A percentile compares a stretch with the other conserved stretches of the same genome.
These are phyloP conservation scores for Candida corydali DNA, from an alignment of 805 yeast species.

Conservation along the genomic window DNA sequence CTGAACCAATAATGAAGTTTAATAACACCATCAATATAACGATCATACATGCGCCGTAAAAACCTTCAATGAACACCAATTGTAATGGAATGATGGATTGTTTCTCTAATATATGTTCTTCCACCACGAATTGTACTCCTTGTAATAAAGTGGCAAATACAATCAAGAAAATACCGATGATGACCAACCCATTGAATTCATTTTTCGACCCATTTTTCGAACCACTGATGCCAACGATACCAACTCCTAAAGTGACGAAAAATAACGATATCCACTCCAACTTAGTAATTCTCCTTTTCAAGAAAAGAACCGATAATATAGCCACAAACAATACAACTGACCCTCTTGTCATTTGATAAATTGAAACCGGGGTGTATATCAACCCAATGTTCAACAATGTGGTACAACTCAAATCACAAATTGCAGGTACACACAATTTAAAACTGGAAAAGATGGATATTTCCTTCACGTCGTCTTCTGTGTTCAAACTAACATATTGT, in stretches of 20 bases:
- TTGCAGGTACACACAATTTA: conserved; percentile 55
- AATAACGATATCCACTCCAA: conserved; percentile 65
- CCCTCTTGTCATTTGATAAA: conserved; percentile 85
- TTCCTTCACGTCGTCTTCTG: conserved; percentile 7
- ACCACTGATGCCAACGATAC: conserved; percentile 71
- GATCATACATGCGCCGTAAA: conserved; percentile 53
- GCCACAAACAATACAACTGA: conserved; percentile 75
- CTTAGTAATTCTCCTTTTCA: conserved; percentile 50
- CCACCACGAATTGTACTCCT: conserved; percentile 75
- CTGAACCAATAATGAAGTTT: conserved; percentile 36
- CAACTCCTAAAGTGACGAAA: conserved; percentile 66
- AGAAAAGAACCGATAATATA: conserved; percentile 58
- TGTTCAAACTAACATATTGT: conserved; percentile 12
- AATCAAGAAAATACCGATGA: conserved; percentile 56
- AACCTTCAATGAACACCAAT: conserved; percentile 73
- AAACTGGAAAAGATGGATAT: conserved; percentile 12
- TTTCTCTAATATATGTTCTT: conserved; percentile 59
- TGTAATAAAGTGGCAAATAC: conserved; percentile 61
- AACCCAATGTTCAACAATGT: conserved; percentile 75
- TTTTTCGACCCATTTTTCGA: conserved; percentile 23
- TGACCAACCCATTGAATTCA: conserved; percentile 19
- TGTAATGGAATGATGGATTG: conserved; percentile 56
- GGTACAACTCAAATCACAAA: conserved; percentile 70
- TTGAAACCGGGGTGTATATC: conserved; percentile 69
- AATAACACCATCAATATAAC: conserved; percentile 41